phyloP scores from a whole-genome alignment of 1,284 basidiomycete genomes.

The Ceratobasidium sp. region DNA sequence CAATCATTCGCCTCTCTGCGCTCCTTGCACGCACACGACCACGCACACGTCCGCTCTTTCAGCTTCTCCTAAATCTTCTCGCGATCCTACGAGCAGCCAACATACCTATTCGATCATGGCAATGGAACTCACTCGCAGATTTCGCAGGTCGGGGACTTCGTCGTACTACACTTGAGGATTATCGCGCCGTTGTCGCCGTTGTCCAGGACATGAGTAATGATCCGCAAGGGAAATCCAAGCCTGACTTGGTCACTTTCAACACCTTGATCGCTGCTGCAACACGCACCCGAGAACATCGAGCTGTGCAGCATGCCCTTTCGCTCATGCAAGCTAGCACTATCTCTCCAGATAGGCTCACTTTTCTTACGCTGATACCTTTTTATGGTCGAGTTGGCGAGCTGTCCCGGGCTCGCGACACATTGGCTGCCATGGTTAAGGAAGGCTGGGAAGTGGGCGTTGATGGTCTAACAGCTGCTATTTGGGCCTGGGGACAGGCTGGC shows the following conservation, averaged over 20 bases:
- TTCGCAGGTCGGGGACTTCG: conserved; percentile 73
- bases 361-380: conserved; percentile 68
- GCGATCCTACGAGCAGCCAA: conserved; percentile 64
- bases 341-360: conserved; percentile 67
- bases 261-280: conserved; percentile 71
- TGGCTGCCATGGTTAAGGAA: conserved; percentile 64
- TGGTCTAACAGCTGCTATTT: conserved; percentile 72
- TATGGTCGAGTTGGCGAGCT: conserved; percentile 62
- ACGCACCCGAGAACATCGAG: conserved; percentile 59
- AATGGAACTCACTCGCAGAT: conserved; percentile 80
- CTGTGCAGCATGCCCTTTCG: conserved; percentile 63
- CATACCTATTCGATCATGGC: conserved; percentile 64
- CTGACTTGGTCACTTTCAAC: conserved; percentile 72
- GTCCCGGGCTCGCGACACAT: conserved; percentile 63
- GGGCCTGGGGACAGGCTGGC: conserved; percentile 64
- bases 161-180: conserved; percentile 65
- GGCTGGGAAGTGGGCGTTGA: conserved; percentile 67
- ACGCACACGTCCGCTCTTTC: conserved; percentile 67
- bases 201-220: conserved; percentile 64
- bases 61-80: conserved; percentile 71
- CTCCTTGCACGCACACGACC: conserved; percentile 64
- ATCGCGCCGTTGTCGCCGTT: conserved; percentile 67
- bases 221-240: conserved; percentile 15
- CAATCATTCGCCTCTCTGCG: conserved; percentile 69
- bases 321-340: conserved; percentile 62